Evolutionary conservation across 2,329 filamentous ascomycete species (phyloP).

Genomic region (Colletotrichum horii): DNA sequence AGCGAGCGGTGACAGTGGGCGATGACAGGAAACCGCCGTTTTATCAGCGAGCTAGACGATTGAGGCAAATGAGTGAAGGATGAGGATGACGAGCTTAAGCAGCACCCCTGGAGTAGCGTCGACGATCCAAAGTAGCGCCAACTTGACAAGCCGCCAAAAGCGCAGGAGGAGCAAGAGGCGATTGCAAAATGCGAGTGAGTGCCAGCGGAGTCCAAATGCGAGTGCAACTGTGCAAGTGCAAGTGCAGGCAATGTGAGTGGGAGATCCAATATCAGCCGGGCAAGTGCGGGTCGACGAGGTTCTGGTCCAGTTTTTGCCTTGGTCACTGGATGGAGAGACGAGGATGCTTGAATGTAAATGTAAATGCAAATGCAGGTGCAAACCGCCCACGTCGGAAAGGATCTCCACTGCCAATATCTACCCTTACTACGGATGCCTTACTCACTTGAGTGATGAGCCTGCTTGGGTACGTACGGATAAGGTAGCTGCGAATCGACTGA

Average conservation of each 20-base stretch:
- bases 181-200: neutral
- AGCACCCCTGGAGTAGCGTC: slow-evolving; percentile 1
- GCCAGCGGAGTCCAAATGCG: neutral
- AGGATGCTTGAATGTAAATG: neutral
- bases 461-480: neutral
- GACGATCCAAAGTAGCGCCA: slow-evolving; percentile 6
- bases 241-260: neutral
- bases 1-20: neutral
- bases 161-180: neutral
- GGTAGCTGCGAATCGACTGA: neutral
- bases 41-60: neutral
- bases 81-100: slow-evolving; percentile 3
- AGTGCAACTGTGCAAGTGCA: neutral
- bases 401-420: neutral
- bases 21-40: neutral
- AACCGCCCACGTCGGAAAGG: neutral
- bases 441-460: neutral
- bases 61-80: neutral
- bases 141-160: slow-evolving; percentile 9
- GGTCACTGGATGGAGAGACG: neutral
- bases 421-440: neutral
- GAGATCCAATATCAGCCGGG: neutral
- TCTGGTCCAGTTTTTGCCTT: neutral
- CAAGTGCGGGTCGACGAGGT: neutral
- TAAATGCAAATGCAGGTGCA: neutral